Conservation (phyloP, 768 basidiomycete genomes). For the Plicaturopsis crispa region DNA sequence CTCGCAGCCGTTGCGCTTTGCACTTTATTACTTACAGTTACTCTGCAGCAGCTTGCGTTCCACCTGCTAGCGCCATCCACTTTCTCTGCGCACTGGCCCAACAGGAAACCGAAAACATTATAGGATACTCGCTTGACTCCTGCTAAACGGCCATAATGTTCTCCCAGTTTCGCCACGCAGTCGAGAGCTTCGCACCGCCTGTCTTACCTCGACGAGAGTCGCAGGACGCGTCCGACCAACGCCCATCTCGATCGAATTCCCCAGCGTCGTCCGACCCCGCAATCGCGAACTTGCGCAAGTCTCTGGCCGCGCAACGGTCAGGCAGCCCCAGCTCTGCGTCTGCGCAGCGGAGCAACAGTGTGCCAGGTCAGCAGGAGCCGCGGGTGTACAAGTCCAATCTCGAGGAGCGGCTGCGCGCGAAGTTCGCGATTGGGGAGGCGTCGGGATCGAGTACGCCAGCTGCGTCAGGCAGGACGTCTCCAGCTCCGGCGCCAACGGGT, state of each 20-base stretch:
- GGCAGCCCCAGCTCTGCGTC: constrained; percentile 26
- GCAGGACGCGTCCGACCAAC: constrained; percentile 18
- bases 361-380: constrained; percentile 13
- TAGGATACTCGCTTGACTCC: too few species aligned
- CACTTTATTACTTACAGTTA: too few species aligned
- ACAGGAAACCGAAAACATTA: too few species aligned
- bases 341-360: constrained; percentile 5
- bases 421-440: constrained; percentile 50
- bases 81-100: too few species aligned
- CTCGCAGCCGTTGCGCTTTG: too few species aligned
- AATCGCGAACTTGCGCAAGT: constrained; percentile 54
- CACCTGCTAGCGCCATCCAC: too few species aligned
- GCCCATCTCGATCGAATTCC: constrained; percentile 31
- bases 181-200: constrained; percentile 58
- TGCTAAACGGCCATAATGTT: constrained; percentile 70
- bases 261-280: constrained; percentile 56
- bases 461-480: constrained; percentile 32
- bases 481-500: constrained; percentile 22
- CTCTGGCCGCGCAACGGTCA: constrained; percentile 45
- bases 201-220: constrained; percentile 35
- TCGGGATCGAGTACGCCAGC: constrained; percentile 35
- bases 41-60: too few species aligned
- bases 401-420: constrained; percentile 72
- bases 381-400: constrained; percentile 47
- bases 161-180: constrained; percentile 63